Percentiles rank a stretch among this genome's conserved stretches.
These are phyloP conservation scores for Lactifluus volemus DNA, from an alignment of 768 basidiomycete genomes.

Conservation along the genomic window DNA sequence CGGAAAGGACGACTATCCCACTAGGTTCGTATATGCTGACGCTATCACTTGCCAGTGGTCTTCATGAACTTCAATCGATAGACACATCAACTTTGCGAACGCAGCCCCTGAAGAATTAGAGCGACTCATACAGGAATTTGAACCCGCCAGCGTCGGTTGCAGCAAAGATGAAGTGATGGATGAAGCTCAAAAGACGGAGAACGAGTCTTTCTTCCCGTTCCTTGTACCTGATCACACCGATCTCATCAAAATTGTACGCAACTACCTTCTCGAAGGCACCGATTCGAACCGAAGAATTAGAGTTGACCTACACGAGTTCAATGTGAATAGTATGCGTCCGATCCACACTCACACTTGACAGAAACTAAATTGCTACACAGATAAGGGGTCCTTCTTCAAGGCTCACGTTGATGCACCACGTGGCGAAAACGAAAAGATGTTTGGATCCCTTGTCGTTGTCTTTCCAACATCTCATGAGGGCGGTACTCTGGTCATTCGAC, in stretches of 20 bases:
- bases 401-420: constrained; percentile 42
- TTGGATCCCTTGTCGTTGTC: constrained; percentile 45
- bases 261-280: constrained; percentile 21
- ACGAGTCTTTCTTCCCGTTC: constrained; percentile 27
- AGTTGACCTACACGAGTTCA: constrained; percentile 37
- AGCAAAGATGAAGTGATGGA: constrained; percentile 33
- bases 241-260: constrained; percentile 24
- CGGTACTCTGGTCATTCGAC: constrained; percentile 33
- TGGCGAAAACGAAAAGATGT: constrained; percentile 29
- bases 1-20: neutral
- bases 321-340: constrained; percentile 33
- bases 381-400: constrained; percentile 40
- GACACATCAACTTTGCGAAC: constrained; percentile 6
- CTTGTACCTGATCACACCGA: constrained; percentile 26
- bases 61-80: neutral
- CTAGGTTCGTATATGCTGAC: neutral
- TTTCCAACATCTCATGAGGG: constrained; percentile 40
- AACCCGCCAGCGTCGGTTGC: constrained; percentile 35
- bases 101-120: constrained; percentile 18
- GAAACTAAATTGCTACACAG: constrained; percentile 18
- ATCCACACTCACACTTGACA: neutral
- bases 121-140: constrained; percentile 29
- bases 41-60: neutral
- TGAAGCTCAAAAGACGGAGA: constrained; percentile 35
- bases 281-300: constrained; percentile 20